Conservation (phyloP, 1,284 basidiomycete genomes). For the Heterobasidion annosum region DNA sequence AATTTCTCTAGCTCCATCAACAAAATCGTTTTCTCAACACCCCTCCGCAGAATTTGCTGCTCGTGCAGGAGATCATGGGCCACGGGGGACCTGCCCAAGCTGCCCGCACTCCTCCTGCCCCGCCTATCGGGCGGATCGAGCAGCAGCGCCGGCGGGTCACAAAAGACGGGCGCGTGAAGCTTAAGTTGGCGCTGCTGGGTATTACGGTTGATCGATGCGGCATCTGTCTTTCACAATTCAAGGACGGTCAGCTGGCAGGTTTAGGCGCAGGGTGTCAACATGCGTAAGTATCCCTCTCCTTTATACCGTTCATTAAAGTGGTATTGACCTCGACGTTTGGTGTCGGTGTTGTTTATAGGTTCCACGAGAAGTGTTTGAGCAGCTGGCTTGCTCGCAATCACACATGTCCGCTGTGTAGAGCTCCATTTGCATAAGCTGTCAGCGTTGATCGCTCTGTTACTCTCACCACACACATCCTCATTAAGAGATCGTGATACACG, state of each 20-base stretch:
- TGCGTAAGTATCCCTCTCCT: slow-evolving; percentile 30
- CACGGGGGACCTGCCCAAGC: slow-evolving; percentile 21
- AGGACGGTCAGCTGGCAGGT: slow-evolving; percentile 44
- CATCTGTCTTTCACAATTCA: slow-evolving; percentile 75
- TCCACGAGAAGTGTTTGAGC: slow-evolving; percentile 49
- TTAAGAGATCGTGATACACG: too few species aligned
- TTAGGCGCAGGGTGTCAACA: slow-evolving; percentile 65
- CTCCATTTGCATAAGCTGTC: slow-evolving; percentile 1
- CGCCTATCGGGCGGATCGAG: slow-evolving; percentile 54
- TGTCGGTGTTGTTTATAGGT: slow-evolving; percentile 18
- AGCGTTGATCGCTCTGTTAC: too few species aligned
- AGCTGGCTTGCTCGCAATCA: slow-evolving; percentile 41
- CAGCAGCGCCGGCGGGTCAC: slow-evolving; percentile 58
- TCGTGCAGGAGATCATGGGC: slow-evolving; percentile 56
- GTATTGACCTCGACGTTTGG: neutral
- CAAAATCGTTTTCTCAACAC: neutral
- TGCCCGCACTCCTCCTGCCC: slow-evolving; percentile 12
- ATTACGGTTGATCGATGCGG: slow-evolving; percentile 70
- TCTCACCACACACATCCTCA: too few species aligned
- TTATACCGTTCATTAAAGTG: neutral
- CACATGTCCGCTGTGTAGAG: slow-evolving; percentile 44
- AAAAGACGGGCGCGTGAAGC: slow-evolving; percentile 65
- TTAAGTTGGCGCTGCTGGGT: slow-evolving; percentile 70
- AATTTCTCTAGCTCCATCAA: slow-evolving; percentile 2
- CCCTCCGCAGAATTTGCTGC: slow-evolving; percentile 37